Percentiles rank a stretch among this genome's conserved stretches.
These are phyloP conservation scores for Pseudovirgaria hyperparasitica DNA, from an alignment of 2,329 filamentous ascomycete genomes.

Conservation along the genomic window DNA sequence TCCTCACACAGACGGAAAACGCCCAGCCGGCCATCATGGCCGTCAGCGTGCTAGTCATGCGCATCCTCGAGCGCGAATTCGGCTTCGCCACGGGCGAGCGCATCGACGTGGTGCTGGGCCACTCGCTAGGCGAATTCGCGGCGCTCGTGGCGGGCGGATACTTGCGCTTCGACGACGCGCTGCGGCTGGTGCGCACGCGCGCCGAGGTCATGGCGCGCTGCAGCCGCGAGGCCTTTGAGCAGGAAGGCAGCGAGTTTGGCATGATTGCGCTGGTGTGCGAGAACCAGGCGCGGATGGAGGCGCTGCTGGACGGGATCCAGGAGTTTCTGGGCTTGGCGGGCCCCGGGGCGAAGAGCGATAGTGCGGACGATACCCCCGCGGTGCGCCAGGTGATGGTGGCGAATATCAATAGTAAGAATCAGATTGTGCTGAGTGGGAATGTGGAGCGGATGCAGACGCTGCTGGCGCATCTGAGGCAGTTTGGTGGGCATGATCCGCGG, in stretches of 20 bases:
- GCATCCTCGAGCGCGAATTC: conserved; percentile 76
- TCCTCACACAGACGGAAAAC: conserved; percentile 70
- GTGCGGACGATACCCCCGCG: conserved; percentile 53
- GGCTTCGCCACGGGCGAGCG: conserved; percentile 57
- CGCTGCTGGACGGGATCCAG: conserved; percentile 60
- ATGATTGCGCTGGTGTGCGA: conserved; percentile 93
- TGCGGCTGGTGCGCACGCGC: conserved; percentile 62
- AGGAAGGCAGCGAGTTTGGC: conserved; percentile 71
- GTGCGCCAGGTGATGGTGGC: conserved; percentile 83
- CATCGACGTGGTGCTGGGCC: conserved; percentile 74
- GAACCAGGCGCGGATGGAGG: conserved; percentile 53
- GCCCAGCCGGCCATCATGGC: conserved; percentile 96
- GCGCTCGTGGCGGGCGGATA: conserved; percentile 78
- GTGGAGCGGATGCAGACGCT: conserved; percentile 71
- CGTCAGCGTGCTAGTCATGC: conserved; percentile 78
- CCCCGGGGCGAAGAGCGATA: conserved; percentile 55
- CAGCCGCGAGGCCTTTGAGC: conserved; percentile 50
- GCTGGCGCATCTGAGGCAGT: conserved; percentile 74
- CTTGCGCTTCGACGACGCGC: conserved; percentile 62
- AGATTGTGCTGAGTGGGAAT: conserved; percentile 85
- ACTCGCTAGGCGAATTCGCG: conserved; percentile 87
- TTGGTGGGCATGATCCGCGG: conserved; percentile 80
- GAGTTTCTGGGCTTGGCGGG: conserved; percentile 63
- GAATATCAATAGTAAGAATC: conserved; percentile 91
- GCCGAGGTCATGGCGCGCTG: conserved; percentile 76